A percentile compares a stretch with the other conserved stretches of the same genome.
Conservation (phyloP, 768 basidiomycete species). For the Mrakia hoshinonis region DNA sequence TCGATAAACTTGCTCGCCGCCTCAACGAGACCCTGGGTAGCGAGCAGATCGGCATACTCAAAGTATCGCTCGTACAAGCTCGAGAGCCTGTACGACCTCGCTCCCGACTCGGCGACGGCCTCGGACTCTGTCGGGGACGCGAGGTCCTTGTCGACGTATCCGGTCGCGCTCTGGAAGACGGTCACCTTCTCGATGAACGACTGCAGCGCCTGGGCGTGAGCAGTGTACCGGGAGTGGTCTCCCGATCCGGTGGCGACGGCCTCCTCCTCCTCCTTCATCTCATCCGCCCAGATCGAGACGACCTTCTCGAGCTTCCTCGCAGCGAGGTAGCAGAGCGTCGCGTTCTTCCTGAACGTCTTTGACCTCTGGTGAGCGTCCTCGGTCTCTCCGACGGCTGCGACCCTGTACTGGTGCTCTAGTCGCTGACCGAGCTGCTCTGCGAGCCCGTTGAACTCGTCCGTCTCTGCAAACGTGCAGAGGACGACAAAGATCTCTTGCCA, state of each 20-base stretch:
- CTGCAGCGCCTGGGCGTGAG: conserved; percentile 77
- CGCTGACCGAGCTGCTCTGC: conserved; percentile 85
- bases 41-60: conserved; percentile 89
- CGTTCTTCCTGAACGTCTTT: conserved; percentile 65
- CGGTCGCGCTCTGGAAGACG: conserved; percentile 74
- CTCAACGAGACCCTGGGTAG: conserved; percentile 76
- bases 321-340: conserved; percentile 86
- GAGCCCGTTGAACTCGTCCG: conserved; percentile 75
- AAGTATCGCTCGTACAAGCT: conserved; percentile 84
- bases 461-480: conserved; percentile 79
- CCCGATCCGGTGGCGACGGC: conserved; percentile 39
- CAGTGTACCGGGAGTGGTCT: conserved; percentile 51
- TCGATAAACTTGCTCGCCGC: conserved; percentile 72
- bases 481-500: conserved; percentile 98
- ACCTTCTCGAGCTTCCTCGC: conserved; percentile 79
- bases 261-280: conserved; percentile 76
- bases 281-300: conserved; percentile 83
- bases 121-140: conserved; percentile 41
- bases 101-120: conserved; percentile 46
- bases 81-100: conserved; percentile 70
- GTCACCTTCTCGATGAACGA: conserved; percentile 94
- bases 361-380: conserved; percentile 35
- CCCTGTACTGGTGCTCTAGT: conserved; percentile 71
- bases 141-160: conserved; percentile 50
- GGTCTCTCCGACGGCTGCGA: conserved; percentile 47